Conservation (phyloP, 1,284 basidiomycete species). For the Earliella scabrosa region DNA sequence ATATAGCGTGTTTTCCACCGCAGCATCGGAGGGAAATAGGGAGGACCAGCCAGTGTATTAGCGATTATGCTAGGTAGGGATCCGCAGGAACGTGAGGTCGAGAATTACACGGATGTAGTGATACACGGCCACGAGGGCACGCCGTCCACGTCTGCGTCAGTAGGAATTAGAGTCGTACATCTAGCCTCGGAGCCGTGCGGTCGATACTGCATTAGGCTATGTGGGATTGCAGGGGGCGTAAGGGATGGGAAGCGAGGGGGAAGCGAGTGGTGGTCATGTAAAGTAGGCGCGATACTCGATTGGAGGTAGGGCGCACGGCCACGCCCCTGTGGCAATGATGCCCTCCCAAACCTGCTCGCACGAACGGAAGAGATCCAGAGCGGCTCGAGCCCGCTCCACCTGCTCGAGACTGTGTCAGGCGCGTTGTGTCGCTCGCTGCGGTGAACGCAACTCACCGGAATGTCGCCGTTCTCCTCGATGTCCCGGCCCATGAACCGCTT, state of each 20-base stretch:
- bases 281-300: slow-evolving; percentile 36
- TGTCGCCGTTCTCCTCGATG: slow-evolving; percentile 50
- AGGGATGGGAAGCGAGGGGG: neutral
- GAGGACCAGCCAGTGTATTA: slow-evolving; percentile 11
- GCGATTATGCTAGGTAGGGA: slow-evolving; percentile 4
- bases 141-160: neutral
- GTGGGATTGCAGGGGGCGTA: neutral
- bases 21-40: neutral
- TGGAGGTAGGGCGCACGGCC: slow-evolving; percentile 56
- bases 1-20: neutral
- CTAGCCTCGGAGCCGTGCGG: slow-evolving; percentile 2
- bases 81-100: slow-evolving; percentile 1
- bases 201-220: neutral
- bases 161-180: slow-evolving; percentile 10
- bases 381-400: slow-evolving; percentile 56
- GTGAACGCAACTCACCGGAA: slow-evolving; percentile 46
- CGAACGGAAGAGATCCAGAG: slow-evolving; percentile 60
- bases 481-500: slow-evolving; percentile 55
- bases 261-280: slow-evolving; percentile 22
- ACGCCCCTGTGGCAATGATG: slow-evolving; percentile 49
- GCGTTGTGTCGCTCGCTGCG: neutral
- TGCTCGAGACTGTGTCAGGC: slow-evolving; percentile 32
- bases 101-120: slow-evolving; percentile 13
- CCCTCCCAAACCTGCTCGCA: slow-evolving; percentile 54
- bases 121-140: slow-evolving; percentile 1